Evolutionary conservation across 306 rosid genomes (phyloP), one percentile per base, ranked within the genome.

Genomic region (Castanospermum australe): DNA sequence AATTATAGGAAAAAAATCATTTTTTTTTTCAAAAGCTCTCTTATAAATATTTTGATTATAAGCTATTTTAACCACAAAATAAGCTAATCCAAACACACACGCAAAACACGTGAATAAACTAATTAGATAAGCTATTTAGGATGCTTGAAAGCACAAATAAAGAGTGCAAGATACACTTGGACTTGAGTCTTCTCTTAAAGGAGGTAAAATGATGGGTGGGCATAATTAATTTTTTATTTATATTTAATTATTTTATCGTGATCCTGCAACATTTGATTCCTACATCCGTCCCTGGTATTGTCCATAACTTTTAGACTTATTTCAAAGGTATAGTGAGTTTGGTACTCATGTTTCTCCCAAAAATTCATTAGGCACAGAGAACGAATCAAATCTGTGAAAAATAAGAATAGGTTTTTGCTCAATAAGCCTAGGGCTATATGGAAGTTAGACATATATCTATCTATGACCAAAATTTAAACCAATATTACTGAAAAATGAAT

Each of bases 121-220:
- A 52, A n/a, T 50, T 1, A 28, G 32, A 28, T 4, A 36, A 13
- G 42, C 77, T 71, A 71, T 52, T 71, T 8, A 35, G 65, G 59
- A 71, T 54, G 15, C 22, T 54, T 54, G 24, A 72, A 72, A 72
- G 52, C 77, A 54, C 24, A 22, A 33, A 48, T 22, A 48, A 24
- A 63, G 73, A 28, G 52, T 48, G 64, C 41, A 36, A 48, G 11
- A 63, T 50, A 76, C 39, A 76, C 52, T 45, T 62, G 60, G 48
- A 22, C 45, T 18, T 50, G 32, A n/a, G 5, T 28, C 47, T 70
- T 70, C 56, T 51, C 45, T 17, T 70, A 30, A 30, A 48, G 20
- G 47, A 61, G 71, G 36, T 10, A 61, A 74, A 35, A 75, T 14
- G 32, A 15, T 11, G 1, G 21, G 9, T 25, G 17, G 41, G 15